Evolutionary conservation across 225 moss, liverwort and hornwort species (phyloP).

Genomic region (Neckera pumila): DNA sequence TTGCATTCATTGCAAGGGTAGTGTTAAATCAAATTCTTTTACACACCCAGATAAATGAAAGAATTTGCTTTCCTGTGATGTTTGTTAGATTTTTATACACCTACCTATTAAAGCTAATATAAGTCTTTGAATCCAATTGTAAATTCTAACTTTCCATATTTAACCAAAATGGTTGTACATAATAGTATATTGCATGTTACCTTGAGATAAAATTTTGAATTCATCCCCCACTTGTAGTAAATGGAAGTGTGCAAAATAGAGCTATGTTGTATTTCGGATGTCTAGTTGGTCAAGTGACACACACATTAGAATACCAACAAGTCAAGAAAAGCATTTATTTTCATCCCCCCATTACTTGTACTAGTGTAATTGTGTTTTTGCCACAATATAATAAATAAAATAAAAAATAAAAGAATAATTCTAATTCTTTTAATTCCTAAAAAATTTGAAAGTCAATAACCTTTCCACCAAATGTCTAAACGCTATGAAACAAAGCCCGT

Average conservation of each 20-base stretch:
- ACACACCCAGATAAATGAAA: no score
- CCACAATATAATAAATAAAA: no score
- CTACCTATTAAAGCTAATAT: not conserved
- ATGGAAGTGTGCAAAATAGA: not conserved
- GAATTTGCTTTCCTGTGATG: not conserved
- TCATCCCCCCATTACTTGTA: not conserved
- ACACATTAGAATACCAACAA: not conserved
- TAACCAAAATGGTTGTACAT: not conserved
- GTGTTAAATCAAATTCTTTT: not conserved
- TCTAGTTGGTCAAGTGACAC: no score
- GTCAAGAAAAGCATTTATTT: not conserved
- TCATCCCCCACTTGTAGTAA: no score
- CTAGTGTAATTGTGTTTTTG: no score
- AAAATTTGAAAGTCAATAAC: no score
- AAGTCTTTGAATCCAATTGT: not conserved
- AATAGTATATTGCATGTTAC: not conserved
- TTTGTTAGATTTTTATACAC: not conserved
- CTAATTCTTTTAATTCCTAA: no score
- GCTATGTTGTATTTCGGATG: not conserved
- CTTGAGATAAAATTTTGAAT: not conserved
- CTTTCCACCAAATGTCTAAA: no score
- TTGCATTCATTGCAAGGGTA: not conserved
- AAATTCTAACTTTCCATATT: not conserved
- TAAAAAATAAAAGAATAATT: no score
- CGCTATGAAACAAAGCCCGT: no score